Evolutionary conservation across 495 filamentous ascomycete genomes (phyloP).

Genomic region (Penicillium bovifimosum): DNA sequence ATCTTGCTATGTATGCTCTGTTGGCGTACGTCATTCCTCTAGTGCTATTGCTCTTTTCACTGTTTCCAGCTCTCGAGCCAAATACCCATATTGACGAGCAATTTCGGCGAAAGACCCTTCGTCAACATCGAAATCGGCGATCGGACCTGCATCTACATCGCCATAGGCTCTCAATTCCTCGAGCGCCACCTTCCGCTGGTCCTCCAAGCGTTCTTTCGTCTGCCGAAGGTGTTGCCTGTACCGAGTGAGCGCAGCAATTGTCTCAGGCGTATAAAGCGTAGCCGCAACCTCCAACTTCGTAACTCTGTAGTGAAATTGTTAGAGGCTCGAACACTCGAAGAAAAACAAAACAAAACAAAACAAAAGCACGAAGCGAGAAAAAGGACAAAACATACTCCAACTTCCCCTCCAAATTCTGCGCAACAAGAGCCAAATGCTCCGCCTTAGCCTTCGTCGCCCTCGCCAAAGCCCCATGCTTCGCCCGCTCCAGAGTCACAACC

Average conservation of each 20-base stretch:
- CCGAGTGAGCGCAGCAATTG: slow-evolving; percentile 47
- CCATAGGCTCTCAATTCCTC: slow-evolving; percentile 52
- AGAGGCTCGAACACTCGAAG: slow-evolving; percentile 6
- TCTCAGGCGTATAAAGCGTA: slow-evolving; percentile 54
- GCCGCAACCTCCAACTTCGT: slow-evolving; percentile 36
- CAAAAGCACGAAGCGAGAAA: not conserved
- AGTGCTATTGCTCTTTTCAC: slow-evolving; percentile 54
- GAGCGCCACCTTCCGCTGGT: slow-evolving; percentile 39
- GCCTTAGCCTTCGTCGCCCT: slow-evolving; percentile 48
- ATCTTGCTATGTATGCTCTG: not conserved
- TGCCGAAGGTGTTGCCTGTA: slow-evolving; percentile 53
- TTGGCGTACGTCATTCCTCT: slow-evolving; percentile 11
- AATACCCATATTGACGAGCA: slow-evolving; percentile 52
- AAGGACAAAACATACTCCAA: slow-evolving; percentile 38
- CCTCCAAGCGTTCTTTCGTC: slow-evolving; percentile 42
- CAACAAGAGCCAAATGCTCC: slow-evolving; percentile 56
- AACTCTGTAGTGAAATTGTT: slow-evolving; percentile 24
- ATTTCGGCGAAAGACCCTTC: slow-evolving; percentile 48
- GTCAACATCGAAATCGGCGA: slow-evolving; percentile 8
- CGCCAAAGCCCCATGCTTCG: slow-evolving; percentile 61
- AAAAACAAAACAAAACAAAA: not conserved
- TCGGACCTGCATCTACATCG: slow-evolving; percentile 22
- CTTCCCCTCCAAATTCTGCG: slow-evolving; percentile 48
- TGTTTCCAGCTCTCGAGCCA: slow-evolving; percentile 49
- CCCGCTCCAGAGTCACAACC: slow-evolving; percentile 46